A percentile compares a stretch with the other conserved stretches of the same genome.
phyloP scores from a whole-genome alignment of 2,329 filamentous ascomycete genomes.

The Talaromyces islandicus region DNA sequence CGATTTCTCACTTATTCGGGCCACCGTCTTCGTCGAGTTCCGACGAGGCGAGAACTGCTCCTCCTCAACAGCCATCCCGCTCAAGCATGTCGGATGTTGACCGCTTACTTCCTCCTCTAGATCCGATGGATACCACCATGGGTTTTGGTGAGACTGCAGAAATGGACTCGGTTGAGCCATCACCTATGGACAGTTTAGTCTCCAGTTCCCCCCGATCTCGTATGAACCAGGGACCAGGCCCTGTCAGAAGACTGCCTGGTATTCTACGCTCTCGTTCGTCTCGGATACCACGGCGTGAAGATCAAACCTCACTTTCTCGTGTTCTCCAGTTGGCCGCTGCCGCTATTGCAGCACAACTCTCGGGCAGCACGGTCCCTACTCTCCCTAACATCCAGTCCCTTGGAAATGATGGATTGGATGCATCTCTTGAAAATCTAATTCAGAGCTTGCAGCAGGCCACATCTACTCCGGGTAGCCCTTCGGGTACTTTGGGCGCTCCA shows the following conservation, averaged over 20 bases:
- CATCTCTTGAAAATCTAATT: conserved; percentile 58
- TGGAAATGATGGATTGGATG: conserved; percentile 52
- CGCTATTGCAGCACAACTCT: conserved; percentile 59
- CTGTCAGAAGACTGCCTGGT: conserved; percentile 34
- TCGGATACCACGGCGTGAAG: conserved; percentile 49
- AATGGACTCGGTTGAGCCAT: conserved; percentile 37
- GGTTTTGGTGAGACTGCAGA: conserved; percentile 37
- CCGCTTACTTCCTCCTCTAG: conserved; percentile 28
- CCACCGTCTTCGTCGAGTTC: conserved; percentile 23
- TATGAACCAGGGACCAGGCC: conserved; percentile 24
- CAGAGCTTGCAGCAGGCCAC: conserved; percentile 58
- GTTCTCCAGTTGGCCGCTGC: conserved; percentile 59
- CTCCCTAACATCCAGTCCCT: conserved; percentile 51
- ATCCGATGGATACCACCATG: conserved; percentile 34
- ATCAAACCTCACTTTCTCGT: conserved; percentile 57
- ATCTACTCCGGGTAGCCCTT: conserved; percentile 47
- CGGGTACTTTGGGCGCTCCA: conserved; percentile 25
- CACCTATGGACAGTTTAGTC: conserved; percentile 19
- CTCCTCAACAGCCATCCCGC: conserved; percentile 24
- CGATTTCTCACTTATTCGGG: conserved; percentile 41
- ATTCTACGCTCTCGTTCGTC: conserved; percentile 49
- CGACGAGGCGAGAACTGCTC: conserved; percentile 20
- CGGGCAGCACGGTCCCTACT: conserved; percentile 53
- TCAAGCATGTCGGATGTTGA: conserved; percentile 25
- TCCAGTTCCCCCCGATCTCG: conserved; percentile 16